These are phyloP conservation scores for Purpureocillium takamizusanense DNA, from an alignment of 2,329 filamentous ascomycete species.

Conservation along the genomic window DNA sequence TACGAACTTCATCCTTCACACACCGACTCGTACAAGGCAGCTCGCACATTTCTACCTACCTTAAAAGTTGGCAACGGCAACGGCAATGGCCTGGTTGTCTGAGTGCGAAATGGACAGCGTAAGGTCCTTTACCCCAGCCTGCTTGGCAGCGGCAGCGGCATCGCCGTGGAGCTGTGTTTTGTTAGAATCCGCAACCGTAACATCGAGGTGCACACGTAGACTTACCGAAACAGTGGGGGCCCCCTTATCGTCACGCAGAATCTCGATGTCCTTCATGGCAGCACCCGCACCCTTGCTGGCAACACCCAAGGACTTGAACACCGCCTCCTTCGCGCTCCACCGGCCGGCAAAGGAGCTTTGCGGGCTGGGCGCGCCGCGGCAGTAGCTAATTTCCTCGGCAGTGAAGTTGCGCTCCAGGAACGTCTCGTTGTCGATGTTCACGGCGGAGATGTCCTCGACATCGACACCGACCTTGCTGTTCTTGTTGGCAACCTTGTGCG, in stretches of 20 bases:
- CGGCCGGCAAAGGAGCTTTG: constrained; percentile 89
- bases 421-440: constrained; percentile 90
- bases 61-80: constrained; percentile 77
- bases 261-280: constrained; percentile 89
- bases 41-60: constrained; percentile 6
- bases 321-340: constrained; percentile 97
- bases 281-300: constrained; percentile 81
- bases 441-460: constrained; percentile 76
- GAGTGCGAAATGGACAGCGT: constrained; percentile 94
- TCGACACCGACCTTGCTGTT: constrained; percentile 85
- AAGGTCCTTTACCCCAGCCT: constrained; percentile 79
- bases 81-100: constrained; percentile 86
- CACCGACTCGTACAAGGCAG: constrained; percentile 8
- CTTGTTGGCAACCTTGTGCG: constrained; percentile 44
- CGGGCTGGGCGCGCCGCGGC: constrained; percentile 66
- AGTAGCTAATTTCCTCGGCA: constrained; percentile 73
- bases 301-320: constrained; percentile 94
- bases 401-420: constrained; percentile 97
- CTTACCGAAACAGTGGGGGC: constrained; percentile 80
- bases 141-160: constrained; percentile 72
- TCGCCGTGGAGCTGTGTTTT: constrained; percentile 67
- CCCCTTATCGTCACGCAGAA: constrained; percentile 69
- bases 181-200: constrained; percentile 26
- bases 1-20: not conserved
- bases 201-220: constrained; percentile 3